Evolutionary conservation across 2,329 filamentous ascomycete genomes (phyloP).

Genomic region (Emergomyces pasteurianus): DNA sequence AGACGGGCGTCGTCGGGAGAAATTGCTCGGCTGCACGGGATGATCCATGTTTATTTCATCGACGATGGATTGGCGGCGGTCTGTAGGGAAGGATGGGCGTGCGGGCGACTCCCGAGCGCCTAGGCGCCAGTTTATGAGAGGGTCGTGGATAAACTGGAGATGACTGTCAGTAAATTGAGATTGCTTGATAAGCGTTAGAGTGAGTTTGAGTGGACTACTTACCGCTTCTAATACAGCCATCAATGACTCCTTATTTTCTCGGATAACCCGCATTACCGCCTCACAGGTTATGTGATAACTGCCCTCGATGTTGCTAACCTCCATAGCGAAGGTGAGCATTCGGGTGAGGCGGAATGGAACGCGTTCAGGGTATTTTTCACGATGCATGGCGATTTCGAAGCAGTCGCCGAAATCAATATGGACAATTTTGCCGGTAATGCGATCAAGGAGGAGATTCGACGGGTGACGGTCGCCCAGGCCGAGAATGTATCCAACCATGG

Average conservation of each 20-base stretch:
- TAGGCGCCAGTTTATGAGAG: conserved; percentile 94
- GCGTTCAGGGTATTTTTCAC: conserved; percentile 95
- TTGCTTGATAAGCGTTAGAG: neutral
- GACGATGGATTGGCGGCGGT: conserved; percentile 49
- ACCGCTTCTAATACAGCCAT: conserved; percentile 97
- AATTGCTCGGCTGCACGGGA: conserved; percentile 53
- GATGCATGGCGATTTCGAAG: conserved; percentile 98
- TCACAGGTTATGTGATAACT: conserved; percentile 98
- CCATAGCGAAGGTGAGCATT: conserved; percentile 99
- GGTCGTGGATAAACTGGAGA: conserved; percentile 88
- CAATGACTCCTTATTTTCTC: conserved; percentile 94
- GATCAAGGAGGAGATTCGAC: conserved; percentile 94
- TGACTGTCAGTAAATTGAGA: conserved; percentile 11
- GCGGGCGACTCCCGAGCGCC: conserved; percentile 50
- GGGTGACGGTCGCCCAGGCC: conserved; percentile 94
- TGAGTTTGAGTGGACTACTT: conserved; percentile 35
- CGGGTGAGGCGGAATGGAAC: conserved; percentile 95
- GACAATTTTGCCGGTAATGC: conserved; percentile 89
- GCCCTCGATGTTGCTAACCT: conserved; percentile 98
- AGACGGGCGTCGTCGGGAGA: conserved; percentile 54
- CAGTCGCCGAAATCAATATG: conserved; percentile 99
- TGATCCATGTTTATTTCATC: conserved; percentile 29
- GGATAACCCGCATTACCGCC: conserved; percentile 91
- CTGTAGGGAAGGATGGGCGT: conserved; percentile 47
- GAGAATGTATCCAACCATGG: conserved; percentile 99